Conservation (phyloP, 306 rosid genomes). For the Phaseolus lunatus region DNA sequence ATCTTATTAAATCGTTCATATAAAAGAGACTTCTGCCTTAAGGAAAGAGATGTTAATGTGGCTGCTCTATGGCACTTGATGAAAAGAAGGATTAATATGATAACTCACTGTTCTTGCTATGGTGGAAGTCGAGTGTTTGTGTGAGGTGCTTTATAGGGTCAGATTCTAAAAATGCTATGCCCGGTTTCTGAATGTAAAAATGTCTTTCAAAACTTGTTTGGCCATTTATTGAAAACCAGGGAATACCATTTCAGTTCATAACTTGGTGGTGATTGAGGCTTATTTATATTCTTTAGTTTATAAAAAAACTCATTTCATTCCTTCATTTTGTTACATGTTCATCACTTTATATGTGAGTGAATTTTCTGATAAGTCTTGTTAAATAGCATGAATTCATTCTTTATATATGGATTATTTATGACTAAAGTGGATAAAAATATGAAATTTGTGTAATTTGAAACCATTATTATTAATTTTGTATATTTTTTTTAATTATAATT, state of each 20-base stretch:
- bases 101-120: background rate
- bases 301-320: background rate
- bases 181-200: background rate
- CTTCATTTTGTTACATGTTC: background rate
- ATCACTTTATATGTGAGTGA: background rate
- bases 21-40: background rate
- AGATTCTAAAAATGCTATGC: background rate
- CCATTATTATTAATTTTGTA: too few species aligned
- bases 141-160: background rate
- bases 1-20: background rate
- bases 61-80: background rate
- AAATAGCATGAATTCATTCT: background rate
- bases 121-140: background rate
- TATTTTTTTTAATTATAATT: too few species aligned
- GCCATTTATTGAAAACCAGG: background rate
- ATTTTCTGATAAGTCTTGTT: background rate
- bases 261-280: background rate
- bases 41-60: constrained; percentile 11
- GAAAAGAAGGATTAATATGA: background rate
- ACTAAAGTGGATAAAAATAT: background rate
- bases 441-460: too few species aligned
- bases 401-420: background rate
- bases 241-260: background rate
- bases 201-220: constrained; percentile 4
- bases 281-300: too few species aligned